Evolutionary conservation across 228 moss, liverwort and hornwort genomes (phyloP), one percentile per base, ranked within the genome.

Genomic region (Sphagnum fallax): DNA sequence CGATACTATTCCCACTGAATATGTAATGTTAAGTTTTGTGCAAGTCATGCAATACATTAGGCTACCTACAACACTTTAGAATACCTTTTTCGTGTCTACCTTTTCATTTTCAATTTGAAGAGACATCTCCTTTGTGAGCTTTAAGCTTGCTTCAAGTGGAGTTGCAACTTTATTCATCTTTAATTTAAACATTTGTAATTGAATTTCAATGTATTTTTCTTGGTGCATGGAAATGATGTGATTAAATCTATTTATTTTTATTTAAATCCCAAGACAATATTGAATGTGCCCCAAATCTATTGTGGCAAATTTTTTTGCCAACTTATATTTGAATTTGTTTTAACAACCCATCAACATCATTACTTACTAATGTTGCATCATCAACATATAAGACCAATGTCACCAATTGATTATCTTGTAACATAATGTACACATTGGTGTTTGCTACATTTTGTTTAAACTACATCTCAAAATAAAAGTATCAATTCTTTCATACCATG

Each of bases 181-280:
- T 50, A 75, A 49, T 1, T 60, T 53, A 69, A 52, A 74, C n/a
- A 51, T 67, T 48, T 10, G 14, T 16, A 75, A 16, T 6, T 57
- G 48, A 10, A 64, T 51, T 58, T 59, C 16, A n/a, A 75, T 6
- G 48, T 69, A 75, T 8, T 69, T 53, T 13, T 53, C 48, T 61
- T 66, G 75, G 63, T 64, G 5, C 18, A 73, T 65, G 6, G 49
- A 4, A 65, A 75, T 57, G 9, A 1, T 50, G 18, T 15, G 6
- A 1, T 1, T 1, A 6, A 10, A 12, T 70, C 49, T 47, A 58
- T 73, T 47, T 7, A 5, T 5, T 16, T 11, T 48, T 0, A 73
- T 18, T 57, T 75, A 32, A 47, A 75, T 53, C 6, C 64, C 64
- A 13, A 70, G 13, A 13, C 58, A 50, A 52, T 67, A 62, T 5